These are phyloP conservation scores for Sutorius eximius DNA, from an alignment of 1,284 basidiomycete species.

Conservation along the genomic window DNA sequence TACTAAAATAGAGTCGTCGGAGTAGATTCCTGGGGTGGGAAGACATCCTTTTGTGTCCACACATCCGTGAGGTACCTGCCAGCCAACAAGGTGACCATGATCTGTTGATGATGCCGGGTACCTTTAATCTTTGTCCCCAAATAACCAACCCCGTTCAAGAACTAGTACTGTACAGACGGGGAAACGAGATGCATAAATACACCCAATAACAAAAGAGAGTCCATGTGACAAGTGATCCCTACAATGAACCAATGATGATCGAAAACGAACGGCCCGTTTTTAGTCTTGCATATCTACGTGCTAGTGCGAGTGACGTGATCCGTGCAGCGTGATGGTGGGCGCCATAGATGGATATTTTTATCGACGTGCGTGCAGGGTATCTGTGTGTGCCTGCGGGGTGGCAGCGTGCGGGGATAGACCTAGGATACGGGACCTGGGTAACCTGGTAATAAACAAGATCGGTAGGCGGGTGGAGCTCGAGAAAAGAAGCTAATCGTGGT, in stretches of 20 bases:
- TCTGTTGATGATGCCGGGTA: too few species aligned
- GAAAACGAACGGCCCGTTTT: not conserved
- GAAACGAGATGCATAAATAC: not conserved
- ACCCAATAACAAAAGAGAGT: not conserved
- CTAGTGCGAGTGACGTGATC: not conserved
- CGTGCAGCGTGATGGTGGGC: not conserved
- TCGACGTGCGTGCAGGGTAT: not conserved
- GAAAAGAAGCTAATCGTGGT: too few species aligned
- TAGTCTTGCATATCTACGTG: not conserved
- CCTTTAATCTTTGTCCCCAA: not conserved
- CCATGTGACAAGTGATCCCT: not conserved
- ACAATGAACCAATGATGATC: not conserved
- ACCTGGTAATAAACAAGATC: not conserved
- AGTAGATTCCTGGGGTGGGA: too few species aligned
- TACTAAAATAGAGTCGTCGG: too few species aligned
- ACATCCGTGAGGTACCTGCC: too few species aligned
- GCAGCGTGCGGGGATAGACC: too few species aligned
- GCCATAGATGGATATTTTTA: not conserved
- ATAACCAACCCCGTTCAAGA: not conserved
- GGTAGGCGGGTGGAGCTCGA: too few species aligned
- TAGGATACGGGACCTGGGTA: not conserved
- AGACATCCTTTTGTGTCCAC: too few species aligned
- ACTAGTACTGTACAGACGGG: not conserved
- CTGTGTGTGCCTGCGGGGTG: not conserved
- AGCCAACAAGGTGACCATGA: too few species aligned